Percentiles rank a stretch among this genome's conserved stretches.
These are phyloP conservation scores for Begonia loranthoides DNA, from an alignment of 306 rosid species.

Conservation along the genomic window DNA sequence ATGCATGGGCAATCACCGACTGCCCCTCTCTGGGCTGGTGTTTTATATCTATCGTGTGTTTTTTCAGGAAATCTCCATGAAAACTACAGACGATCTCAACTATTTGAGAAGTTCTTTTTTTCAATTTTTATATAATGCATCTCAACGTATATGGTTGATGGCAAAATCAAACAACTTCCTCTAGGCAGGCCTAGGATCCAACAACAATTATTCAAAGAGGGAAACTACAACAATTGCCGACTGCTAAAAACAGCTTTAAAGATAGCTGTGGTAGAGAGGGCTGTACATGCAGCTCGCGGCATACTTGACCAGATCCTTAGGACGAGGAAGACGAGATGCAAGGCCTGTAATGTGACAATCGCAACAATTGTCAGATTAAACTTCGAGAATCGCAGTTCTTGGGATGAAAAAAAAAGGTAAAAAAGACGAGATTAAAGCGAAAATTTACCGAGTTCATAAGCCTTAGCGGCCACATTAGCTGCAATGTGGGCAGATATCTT, in stretches of 20 bases:
- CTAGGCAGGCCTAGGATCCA: too few species aligned
- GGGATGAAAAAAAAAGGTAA: not conserved
- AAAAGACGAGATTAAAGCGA: not conserved
- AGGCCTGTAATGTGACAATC: slow-evolving; percentile 37
- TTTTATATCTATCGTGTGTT: too few species aligned
- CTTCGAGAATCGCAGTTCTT: not conserved
- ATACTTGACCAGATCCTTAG: slow-evolving; percentile 77
- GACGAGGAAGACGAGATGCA: slow-evolving; percentile 88
- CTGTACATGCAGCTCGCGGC: slow-evolving; percentile 98
- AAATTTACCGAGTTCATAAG: slow-evolving; percentile 75
- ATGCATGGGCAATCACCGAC: too few species aligned
- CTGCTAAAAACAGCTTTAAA: slow-evolving; percentile 22
- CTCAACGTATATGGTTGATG: too few species aligned
- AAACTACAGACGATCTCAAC: too few species aligned
- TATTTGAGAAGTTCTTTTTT: too few species aligned
- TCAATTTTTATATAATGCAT: too few species aligned
- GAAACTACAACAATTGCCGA: not conserved
- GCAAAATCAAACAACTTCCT: too few species aligned
- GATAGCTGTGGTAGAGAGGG: slow-evolving; percentile 75
- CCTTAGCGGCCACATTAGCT: slow-evolving; percentile 76
- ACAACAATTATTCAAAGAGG: too few species aligned
- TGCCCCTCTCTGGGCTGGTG: too few species aligned
- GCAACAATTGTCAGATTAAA: slow-evolving; percentile 3
- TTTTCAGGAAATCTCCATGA: too few species aligned
- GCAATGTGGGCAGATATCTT: slow-evolving; percentile 95